phyloP scores from a whole-genome alignment of 2,329 filamentous ascomycete species.

The Stachybotrys chartarum region DNA sequence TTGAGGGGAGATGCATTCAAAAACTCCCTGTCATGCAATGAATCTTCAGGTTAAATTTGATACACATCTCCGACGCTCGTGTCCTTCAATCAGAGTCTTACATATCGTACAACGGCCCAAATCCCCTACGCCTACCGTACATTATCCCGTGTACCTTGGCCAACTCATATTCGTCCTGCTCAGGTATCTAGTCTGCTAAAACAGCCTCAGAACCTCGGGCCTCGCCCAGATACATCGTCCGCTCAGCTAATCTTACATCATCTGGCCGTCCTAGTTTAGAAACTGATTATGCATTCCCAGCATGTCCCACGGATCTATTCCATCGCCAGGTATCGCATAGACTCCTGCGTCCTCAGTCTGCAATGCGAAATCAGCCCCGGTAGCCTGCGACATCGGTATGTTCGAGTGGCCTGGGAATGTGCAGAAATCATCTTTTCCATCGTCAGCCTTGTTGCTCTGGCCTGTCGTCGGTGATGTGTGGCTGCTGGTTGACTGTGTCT shows the following conservation, averaged over 20 bases:
- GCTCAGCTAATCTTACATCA: neutral
- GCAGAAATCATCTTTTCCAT: conserved; percentile 25
- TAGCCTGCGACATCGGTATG: conserved; percentile 21
- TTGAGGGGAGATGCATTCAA: too few species aligned
- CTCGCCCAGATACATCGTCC: too few species aligned
- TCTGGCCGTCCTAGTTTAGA: neutral
- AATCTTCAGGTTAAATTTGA: too few species aligned
- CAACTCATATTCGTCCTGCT: too few species aligned
- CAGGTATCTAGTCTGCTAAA: too few species aligned
- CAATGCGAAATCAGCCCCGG: conserved; percentile 20
- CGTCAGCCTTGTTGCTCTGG: conserved; percentile 27
- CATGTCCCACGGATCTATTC: conserved; percentile 20
- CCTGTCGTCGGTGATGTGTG: conserved; percentile 21
- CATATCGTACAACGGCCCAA: conserved; percentile 11
- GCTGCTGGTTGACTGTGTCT: conserved; percentile 17
- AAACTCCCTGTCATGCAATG: too few species aligned
- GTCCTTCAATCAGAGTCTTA: neutral
- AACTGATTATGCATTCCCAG: conserved; percentile 11
- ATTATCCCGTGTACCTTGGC: neutral
- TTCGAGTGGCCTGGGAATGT: conserved; percentile 22
- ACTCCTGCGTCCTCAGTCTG: conserved; percentile 17
- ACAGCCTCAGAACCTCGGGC: neutral
- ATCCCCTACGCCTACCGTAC: neutral
- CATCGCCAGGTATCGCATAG: conserved; percentile 12
- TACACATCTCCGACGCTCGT: too few species aligned